Conservation (phyloP, 768 basidiomycete species). For the Tricholomella constricta region DNA sequence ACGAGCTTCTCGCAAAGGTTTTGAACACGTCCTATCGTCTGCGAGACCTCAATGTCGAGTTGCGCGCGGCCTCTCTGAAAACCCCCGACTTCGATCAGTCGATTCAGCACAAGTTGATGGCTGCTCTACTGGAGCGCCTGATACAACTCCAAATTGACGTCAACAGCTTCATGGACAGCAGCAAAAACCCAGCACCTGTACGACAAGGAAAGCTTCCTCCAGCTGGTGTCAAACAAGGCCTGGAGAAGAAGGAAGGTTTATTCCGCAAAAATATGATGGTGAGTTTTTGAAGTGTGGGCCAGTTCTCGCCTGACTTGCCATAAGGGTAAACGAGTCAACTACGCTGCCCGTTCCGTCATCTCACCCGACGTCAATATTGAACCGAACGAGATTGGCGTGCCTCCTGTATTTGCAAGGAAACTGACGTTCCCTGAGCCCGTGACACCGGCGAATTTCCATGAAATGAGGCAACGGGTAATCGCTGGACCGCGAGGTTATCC, state of each 20-base stretch:
- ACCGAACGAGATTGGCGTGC: conserved; percentile 97
- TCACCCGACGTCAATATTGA: conserved; percentile 99
- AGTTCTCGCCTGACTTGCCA: not conserved
- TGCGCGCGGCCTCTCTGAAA: conserved; percentile 66
- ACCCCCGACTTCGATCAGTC: conserved; percentile 51
- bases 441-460: conserved; percentile 85
- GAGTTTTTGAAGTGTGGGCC: conserved; percentile 21
- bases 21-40: conserved; percentile 79
- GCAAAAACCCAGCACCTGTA: conserved; percentile 87
- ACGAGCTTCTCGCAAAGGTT: conserved; percentile 82
- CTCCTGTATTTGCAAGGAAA: conserved; percentile 95
- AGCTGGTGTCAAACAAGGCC: conserved; percentile 89
- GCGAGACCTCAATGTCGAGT: conserved; percentile 70
- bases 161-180: conserved; percentile 96
- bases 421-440: conserved; percentile 98
- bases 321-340: conserved; percentile 98
- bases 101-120: conserved; percentile 58
- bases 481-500: conserved; percentile 88
- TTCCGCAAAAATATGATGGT: conserved; percentile 99
- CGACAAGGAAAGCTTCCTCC: conserved; percentile 90
- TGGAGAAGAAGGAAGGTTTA: conserved; percentile 98
- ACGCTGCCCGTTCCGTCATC: conserved; percentile 99
- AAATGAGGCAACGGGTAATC: conserved; percentile 87
- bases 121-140: conserved; percentile 73
- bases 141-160: conserved; percentile 93